Evolutionary conservation across 1,284 basidiomycete genomes (phyloP), one percentile per base, ranked within the genome.

Genomic region (Somion occarium): DNA sequence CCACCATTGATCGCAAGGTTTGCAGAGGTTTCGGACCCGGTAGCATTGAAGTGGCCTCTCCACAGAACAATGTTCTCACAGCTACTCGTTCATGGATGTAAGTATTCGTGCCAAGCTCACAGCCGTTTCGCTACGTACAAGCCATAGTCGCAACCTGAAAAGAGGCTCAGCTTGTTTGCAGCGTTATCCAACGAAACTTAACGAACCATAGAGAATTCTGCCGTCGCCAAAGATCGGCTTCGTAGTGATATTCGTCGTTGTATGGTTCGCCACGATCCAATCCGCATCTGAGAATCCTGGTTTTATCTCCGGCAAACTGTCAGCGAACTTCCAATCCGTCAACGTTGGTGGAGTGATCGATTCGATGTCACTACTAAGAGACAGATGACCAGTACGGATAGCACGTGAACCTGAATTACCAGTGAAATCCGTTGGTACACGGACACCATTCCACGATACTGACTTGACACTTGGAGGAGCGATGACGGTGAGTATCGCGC

Each of bases 1-100:
- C 90, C 89, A 11, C 90, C 90, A 56, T 89, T 88, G 59, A 92
- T 83, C 0, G 82, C 83, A 7, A 92, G 65, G 54, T 87, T 85
- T 12, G 83, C 78, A 22, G 75, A 83, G 52, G 74, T 80, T 59
- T 82, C 80, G 1, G 63, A 61, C 5, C 80, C 80, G 0, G 76
- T 81, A 1, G 76, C 78, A 13, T 68, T 73, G 65, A 93, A 93
- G 63, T 88, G 83, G 1, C 90, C 90, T 44, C 88, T 76, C 88
- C 88, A 93, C 9, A 93, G 68, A 22, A 91, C 83, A 9, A 76
- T 72, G 56, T 88, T 88, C 65, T 91, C 88, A 55, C 88, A 89
- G 66, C 88, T 88, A 39, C 7, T 18, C n/a, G 38, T 5, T n/a
- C 11, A 39, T 5, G 20, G 13, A 20, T 39, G 4, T 18, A 20